Base-by-base conservation (phyloP, 371 early-diverging fungal genomes). In the Syncephalis plumigaleata region DNA sequence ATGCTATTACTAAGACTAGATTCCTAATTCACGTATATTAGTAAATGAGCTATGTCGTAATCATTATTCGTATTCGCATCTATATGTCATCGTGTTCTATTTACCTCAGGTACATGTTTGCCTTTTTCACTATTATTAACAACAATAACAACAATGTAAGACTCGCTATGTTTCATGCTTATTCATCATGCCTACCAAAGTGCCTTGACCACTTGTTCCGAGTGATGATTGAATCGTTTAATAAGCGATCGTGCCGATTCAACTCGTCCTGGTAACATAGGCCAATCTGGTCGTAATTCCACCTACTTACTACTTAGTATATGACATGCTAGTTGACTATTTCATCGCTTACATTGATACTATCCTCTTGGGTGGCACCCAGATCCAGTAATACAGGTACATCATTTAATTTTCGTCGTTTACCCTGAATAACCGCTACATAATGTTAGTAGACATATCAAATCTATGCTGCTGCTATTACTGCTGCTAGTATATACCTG, bases 171-270 rank as follows among this genome's bases (percentile, higher is more conserved):
- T 8, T 40, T 40, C 5, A n/a, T n/a, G n/a, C n/a, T n/a, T 15
- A 11, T 0, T 0, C 20, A 15, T 5, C 18, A 45, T 3, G 26
- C 31, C 21, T 2, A 4, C 8, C 38, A 36, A 2, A 42, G 11
- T 16, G 17, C 18, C 42, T 16, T 45, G 1, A 25, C 9, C 5
- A 92, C 81, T n/a, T 80, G 68, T 54, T 83, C 77, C 2, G 91
- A 87, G 53, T 90, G 91, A 31, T 86, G 77, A 49, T 94, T 94
- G 55, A 88, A 88, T 42, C 86, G 57, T 48, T 91, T 64, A 42
- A 94, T 86, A 18, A 94, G 63, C 2, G 90, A 79, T 44, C 88
- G 65, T 2, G 75, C 73, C 25, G 82, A 70, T 27, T 59, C 63
- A 21, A 65, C 65, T 36, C 61, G 51, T 13, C 90, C 87, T 0